Conservation (phyloP, 2,329 filamentous ascomycete species). For the Ceratocystis huliohia region DNA sequence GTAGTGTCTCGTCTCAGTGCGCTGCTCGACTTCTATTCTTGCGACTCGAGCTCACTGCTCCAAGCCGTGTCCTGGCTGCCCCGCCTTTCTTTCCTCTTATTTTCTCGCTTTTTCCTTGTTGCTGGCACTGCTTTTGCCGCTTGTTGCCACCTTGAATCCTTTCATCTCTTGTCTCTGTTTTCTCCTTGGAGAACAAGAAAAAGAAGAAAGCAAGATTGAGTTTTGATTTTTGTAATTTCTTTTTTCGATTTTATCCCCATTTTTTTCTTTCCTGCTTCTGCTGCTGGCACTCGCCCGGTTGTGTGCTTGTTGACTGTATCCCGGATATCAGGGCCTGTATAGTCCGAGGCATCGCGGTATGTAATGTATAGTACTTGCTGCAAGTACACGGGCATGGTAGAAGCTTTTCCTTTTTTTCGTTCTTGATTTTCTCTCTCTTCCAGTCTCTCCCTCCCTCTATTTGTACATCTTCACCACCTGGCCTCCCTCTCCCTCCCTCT, state of each 20-base stretch:
- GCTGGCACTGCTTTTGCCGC: slow-evolving; percentile 6
- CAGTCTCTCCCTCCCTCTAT: neutral
- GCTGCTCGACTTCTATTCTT: neutral
- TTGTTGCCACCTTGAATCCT: slow-evolving; percentile 8
- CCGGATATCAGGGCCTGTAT: neutral
- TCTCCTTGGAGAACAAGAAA: slow-evolving; percentile 1
- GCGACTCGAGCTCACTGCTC: no score
- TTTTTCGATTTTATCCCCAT: neutral
- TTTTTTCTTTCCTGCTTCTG: neutral
- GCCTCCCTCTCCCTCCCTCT: no score
- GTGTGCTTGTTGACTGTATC: neutral
- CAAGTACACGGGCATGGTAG: neutral
- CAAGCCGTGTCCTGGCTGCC: neutral
- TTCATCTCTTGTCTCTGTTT: slow-evolving; percentile 7
- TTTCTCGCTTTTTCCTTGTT: neutral
- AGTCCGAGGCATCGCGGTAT: neutral
- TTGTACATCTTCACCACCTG: no score
- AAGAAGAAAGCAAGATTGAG: neutral
- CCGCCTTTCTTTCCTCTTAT: slow-evolving; percentile 1
- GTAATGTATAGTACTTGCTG: slow-evolving; percentile 6
- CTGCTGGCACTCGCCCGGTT: neutral
- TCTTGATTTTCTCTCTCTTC: neutral
- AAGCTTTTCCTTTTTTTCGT: neutral
- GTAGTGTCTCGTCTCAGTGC: neutral
- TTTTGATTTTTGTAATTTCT: neutral